Evolutionary conservation across 306 rosid species (phyloP).

Genomic region (Trichosanthes truncata): DNA sequence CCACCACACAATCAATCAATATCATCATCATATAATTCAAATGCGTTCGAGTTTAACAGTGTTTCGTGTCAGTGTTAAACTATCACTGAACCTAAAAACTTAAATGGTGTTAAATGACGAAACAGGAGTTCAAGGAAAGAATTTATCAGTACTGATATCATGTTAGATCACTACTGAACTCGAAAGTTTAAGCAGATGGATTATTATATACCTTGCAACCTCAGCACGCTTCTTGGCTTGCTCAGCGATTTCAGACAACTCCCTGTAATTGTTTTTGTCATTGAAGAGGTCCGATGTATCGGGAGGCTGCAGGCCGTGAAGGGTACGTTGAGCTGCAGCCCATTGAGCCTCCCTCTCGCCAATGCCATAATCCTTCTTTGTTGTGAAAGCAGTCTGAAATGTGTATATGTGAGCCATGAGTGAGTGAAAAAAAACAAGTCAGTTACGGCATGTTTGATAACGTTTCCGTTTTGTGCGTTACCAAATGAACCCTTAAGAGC

Average conservation of each 20-base stretch:
- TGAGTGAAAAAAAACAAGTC: too few relatives aligned
- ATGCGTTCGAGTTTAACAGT: background rate
- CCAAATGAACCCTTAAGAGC: background rate
- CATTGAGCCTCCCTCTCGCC: conserved; percentile 90
- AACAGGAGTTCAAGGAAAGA: too few relatives aligned
- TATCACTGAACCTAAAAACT: background rate
- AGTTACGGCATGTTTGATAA: background rate
- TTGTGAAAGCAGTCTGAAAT: conserved; percentile 61
- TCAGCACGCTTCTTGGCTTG: conserved; percentile 81
- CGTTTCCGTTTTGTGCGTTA: background rate
- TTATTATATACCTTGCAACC: conserved; percentile 43
- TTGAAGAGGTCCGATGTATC: conserved; percentile 27
- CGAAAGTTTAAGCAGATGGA: background rate
- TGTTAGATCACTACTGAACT: background rate
- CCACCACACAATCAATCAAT: background rate
- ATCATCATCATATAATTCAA: background rate
- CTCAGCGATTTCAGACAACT: conserved; percentile 68
- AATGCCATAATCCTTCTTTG: conserved; percentile 73
- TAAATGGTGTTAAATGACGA: background rate
- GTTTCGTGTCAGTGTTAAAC: too few relatives aligned
- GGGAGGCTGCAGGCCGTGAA: conserved; percentile 74
- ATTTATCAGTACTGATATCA: too few relatives aligned
- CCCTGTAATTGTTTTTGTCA: conserved; percentile 45
- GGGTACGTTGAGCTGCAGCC: conserved; percentile 81
- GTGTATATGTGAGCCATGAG: background rate